Evolutionary conservation across 202 grass and related monocot genomes (phyloP).

Genomic region (Panicum hallii): DNA sequence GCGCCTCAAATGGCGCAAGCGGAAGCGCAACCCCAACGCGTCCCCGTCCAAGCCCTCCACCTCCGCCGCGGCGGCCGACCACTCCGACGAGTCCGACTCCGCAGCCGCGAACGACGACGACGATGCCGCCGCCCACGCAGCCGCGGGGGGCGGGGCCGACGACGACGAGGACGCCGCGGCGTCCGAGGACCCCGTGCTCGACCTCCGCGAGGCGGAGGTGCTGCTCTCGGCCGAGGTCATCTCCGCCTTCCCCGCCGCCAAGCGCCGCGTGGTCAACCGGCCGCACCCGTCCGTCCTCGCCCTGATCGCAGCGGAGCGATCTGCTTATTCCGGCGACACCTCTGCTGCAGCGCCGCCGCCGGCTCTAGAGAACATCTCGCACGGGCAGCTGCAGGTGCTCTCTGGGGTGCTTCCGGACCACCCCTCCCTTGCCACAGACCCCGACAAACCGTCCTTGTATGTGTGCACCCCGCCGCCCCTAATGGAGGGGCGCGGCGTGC

Average conservation of each 20-base stretch:
- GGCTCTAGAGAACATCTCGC: slow-evolving; percentile 78
- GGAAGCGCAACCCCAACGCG: slow-evolving; percentile 69
- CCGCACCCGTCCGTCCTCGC: slow-evolving; percentile 72
- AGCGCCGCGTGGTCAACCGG: slow-evolving; percentile 68
- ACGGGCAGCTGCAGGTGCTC: slow-evolving; percentile 81
- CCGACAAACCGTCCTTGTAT: slow-evolving; percentile 66
- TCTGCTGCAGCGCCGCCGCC: neutral
- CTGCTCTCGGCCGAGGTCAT: slow-evolving; percentile 57
- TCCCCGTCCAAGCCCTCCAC: slow-evolving; percentile 45
- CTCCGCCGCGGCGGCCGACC: slow-evolving; percentile 16
- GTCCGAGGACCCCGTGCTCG: slow-evolving; percentile 49
- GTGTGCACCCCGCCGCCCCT: slow-evolving; percentile 68
- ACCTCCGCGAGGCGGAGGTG: slow-evolving; percentile 67
- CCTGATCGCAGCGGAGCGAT: slow-evolving; percentile 62
- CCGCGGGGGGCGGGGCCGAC: slow-evolving; percentile 15
- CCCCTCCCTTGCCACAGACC: slow-evolving; percentile 49
- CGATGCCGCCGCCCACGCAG: slow-evolving; percentile 12
- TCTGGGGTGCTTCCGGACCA: slow-evolving; percentile 73
- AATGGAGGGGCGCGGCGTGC: slow-evolving; percentile 82
- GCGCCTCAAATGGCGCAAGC: slow-evolving; percentile 80
- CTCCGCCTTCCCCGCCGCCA: slow-evolving; percentile 61
- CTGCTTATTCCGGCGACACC: slow-evolving; percentile 3
- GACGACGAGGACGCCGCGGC: neutral
- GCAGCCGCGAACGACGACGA: slow-evolving; percentile 43
- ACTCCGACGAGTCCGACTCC: slow-evolving; percentile 46